Evolutionary conservation across 257 asterid genomes (phyloP).

Genomic region (Verbena officinalis): DNA sequence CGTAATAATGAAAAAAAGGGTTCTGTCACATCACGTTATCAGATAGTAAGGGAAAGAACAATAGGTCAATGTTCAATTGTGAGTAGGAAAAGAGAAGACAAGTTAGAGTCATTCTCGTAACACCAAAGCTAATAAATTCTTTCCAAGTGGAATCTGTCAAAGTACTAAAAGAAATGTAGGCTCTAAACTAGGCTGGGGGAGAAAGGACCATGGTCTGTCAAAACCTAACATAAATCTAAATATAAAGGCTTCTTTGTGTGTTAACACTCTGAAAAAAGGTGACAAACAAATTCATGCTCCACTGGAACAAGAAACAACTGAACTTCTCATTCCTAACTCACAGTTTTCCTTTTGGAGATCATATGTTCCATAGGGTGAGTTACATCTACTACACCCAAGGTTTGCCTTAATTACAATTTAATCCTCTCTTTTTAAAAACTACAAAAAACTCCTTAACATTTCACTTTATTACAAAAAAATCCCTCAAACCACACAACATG

Average conservation of each 20-base stretch:
- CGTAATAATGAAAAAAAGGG: background rate
- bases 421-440: too few species aligned
- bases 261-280: background rate
- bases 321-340: too few species aligned
- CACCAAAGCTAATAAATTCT: background rate
- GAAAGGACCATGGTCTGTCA: constrained; percentile 3
- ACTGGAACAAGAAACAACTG: constrained; percentile 18
- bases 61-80: background rate
- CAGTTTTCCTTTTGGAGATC: too few species aligned
- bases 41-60: background rate
- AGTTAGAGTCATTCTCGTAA: background rate
- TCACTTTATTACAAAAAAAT: too few species aligned
- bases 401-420: too few species aligned
- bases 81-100: background rate
- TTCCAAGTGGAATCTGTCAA: background rate
- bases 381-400: too few species aligned
- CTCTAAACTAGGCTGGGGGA: constrained; percentile 13
- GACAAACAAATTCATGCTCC: background rate
- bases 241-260: background rate
- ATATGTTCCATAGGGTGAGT: too few species aligned
- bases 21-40: background rate
- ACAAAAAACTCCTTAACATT: too few species aligned
- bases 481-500: too few species aligned
- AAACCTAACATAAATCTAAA: constrained; percentile 7
- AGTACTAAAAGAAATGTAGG: constrained; percentile 19